A percentile compares a stretch with the other conserved stretches of the same genome.
Conservation (phyloP, 306 rosid genomes). For the Quercus berberidifolia region DNA sequence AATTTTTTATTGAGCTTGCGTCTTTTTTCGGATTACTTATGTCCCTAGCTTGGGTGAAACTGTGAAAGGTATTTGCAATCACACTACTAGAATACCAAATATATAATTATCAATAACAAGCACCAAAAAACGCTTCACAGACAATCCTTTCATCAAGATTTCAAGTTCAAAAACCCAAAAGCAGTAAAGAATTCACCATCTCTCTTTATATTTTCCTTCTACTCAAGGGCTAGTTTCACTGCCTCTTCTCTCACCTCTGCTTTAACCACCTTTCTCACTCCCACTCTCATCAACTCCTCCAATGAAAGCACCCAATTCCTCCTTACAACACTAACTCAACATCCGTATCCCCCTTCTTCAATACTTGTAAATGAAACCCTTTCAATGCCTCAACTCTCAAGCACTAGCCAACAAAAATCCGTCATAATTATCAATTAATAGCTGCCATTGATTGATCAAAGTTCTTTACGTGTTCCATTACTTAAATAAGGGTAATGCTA, state of each 20-base stretch:
- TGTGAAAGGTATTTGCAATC: not conserved
- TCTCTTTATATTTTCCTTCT: no score
- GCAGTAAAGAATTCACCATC: not conserved
- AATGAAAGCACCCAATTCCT: slow-evolving; percentile 32
- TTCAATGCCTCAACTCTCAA: slow-evolving; percentile 21
- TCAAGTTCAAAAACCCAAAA: slow-evolving; percentile 16
- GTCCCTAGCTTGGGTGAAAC: no score
- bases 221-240: not conserved
- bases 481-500: no score
- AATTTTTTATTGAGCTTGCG: no score
- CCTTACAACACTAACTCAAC: slow-evolving; percentile 18
- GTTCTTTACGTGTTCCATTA: no score
- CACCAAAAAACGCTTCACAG: not conserved
- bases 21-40: no score
- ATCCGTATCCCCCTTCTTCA: not conserved
- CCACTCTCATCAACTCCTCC: slow-evolving; percentile 28
- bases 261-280: slow-evolving; percentile 11
- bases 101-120: not conserved
- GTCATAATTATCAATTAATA: no score
- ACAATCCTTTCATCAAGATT: not conserved
- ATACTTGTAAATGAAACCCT: slow-evolving; percentile 20
- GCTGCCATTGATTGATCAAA: no score
- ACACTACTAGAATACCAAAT: not conserved
- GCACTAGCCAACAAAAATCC: slow-evolving; percentile 23
- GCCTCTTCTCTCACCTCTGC: slow-evolving; percentile 26